phyloP scores from a whole-genome alignment of 495 filamentous ascomycete genomes.

The Mytilinidion resinicola region DNA sequence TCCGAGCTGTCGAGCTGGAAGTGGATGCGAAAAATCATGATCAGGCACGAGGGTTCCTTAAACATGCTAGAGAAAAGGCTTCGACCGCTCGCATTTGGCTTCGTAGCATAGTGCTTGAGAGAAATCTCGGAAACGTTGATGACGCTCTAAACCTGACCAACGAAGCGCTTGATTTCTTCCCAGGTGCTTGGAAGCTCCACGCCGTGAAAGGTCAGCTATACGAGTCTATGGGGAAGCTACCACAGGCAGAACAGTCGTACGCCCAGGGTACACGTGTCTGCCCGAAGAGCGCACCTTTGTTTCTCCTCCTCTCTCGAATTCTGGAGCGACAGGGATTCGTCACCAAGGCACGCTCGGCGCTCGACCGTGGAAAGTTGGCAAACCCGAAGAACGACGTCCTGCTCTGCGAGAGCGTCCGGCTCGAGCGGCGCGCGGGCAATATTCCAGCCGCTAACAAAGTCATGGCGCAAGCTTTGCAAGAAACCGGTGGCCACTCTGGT shows the following conservation, averaged over 20 bases:
- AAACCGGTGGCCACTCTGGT: slow-evolving; percentile 73
- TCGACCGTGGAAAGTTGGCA: slow-evolving; percentile 82
- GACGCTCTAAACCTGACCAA: slow-evolving; percentile 80
- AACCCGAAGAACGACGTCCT: slow-evolving; percentile 78
- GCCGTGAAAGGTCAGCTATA: slow-evolving; percentile 99
- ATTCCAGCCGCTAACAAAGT: slow-evolving; percentile 73
- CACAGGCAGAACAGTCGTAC: slow-evolving; percentile 88
- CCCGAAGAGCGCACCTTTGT: slow-evolving; percentile 74
- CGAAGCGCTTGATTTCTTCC: slow-evolving; percentile 82
- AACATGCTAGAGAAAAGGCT: slow-evolving; percentile 73
- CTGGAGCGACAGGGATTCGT: slow-evolving; percentile 79
- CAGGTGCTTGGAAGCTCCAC: slow-evolving; percentile 81
- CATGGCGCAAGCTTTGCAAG: slow-evolving; percentile 89
- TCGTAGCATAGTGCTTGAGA: slow-evolving; percentile 86
- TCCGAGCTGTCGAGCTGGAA: slow-evolving; percentile 90
- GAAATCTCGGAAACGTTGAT: slow-evolving; percentile 70
- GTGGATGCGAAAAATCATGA: slow-evolving; percentile 75
- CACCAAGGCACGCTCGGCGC: slow-evolving; percentile 85
- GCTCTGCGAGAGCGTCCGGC: slow-evolving; percentile 84
- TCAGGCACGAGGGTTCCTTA: slow-evolving; percentile 72
- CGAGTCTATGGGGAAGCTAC: slow-evolving; percentile 65
- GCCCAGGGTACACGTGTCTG: slow-evolving; percentile 81
- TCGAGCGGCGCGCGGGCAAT: slow-evolving; percentile 87
- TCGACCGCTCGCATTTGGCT: slow-evolving; percentile 96
- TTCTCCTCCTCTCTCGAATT: slow-evolving; percentile 78